A percentile compares a stretch with the other conserved stretches of the same genome.
phyloP scores from a whole-genome alignment of 2,329 filamentous ascomycete genomes.

The Fusarium sacchari region DNA sequence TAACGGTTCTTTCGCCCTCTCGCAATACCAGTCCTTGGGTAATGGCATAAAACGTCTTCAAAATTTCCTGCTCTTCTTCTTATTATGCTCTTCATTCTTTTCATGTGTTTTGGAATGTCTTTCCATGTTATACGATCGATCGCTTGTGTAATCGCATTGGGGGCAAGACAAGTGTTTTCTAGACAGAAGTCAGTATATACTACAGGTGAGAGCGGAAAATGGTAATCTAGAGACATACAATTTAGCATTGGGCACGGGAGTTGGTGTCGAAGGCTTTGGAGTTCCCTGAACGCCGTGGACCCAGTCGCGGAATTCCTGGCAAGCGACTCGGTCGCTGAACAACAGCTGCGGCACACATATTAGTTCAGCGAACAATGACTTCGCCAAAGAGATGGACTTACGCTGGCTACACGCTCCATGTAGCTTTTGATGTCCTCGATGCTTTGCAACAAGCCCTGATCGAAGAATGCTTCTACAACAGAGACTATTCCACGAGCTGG shows the following conservation, averaged over 20 bases:
- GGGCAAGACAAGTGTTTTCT: background rate
- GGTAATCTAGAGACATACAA: background rate
- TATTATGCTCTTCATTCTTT: background rate
- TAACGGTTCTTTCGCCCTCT: too few relatives aligned
- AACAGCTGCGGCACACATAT: background rate
- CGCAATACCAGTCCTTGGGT: too few relatives aligned
- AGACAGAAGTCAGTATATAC: rapidly evolving
- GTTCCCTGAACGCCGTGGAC: background rate
- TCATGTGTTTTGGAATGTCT: background rate
- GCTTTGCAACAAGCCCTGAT: conserved; percentile 18
- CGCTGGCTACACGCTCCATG: conserved; percentile 3
- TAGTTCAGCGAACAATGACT: rapidly evolving
- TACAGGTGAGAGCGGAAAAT: rapidly evolving
- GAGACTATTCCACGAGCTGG: conserved; percentile 9
- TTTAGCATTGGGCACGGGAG: too few relatives aligned
- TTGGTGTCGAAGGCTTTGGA: too few relatives aligned
- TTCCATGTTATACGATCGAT: background rate
- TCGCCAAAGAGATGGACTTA: background rate
- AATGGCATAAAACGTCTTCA: background rate
- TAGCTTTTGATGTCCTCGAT: conserved; percentile 11
- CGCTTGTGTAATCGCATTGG: background rate
- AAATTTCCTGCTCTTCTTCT: background rate
- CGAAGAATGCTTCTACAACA: conserved; percentile 10
- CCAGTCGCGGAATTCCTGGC: background rate
- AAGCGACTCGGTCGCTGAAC: background rate